A percentile compares a stretch with the other conserved stretches of the same genome.
Evolutionary conservation across 176 grass and related monocot species (phyloP).

Genomic region (Olyra latifolia): DNA sequence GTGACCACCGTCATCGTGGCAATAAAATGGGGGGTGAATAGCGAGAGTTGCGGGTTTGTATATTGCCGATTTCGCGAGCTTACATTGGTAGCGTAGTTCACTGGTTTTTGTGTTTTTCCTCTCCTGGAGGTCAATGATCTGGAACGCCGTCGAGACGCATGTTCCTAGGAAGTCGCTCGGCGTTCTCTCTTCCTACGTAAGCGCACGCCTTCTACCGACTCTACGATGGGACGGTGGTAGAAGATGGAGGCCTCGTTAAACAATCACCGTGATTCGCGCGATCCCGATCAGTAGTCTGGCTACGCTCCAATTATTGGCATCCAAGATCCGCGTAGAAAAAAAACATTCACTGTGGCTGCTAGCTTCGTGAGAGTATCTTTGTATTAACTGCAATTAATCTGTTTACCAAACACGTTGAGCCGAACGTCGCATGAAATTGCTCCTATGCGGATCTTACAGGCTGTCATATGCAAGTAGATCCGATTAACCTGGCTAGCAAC

Average conservation of each 20-base stretch:
- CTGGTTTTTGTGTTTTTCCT: too few species aligned
- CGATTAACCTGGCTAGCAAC: background rate
- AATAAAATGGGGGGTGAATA: too few species aligned
- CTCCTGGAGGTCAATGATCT: too few species aligned
- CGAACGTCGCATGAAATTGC: background rate
- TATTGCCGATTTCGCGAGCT: too few species aligned
- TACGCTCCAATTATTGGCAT: conserved; percentile 1
- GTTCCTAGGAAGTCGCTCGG: background rate
- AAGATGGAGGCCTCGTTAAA: background rate
- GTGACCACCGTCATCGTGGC: too few species aligned
- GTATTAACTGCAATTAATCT: background rate
- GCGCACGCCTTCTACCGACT: background rate
- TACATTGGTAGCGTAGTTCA: too few species aligned
- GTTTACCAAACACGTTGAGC: conserved; percentile 14
- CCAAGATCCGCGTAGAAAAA: background rate
- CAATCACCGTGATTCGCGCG: background rate
- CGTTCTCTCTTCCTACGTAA: background rate
- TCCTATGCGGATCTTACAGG: background rate
- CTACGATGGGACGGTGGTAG: background rate
- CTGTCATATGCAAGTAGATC: conserved; percentile 12
- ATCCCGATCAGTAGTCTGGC: background rate
- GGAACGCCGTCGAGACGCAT: background rate
- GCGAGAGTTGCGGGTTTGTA: too few species aligned
- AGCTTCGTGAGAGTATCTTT: background rate
- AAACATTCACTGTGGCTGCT: background rate